Conservation (phyloP, 2,329 filamentous ascomycete genomes). For the Xylariaceae sp. region DNA sequence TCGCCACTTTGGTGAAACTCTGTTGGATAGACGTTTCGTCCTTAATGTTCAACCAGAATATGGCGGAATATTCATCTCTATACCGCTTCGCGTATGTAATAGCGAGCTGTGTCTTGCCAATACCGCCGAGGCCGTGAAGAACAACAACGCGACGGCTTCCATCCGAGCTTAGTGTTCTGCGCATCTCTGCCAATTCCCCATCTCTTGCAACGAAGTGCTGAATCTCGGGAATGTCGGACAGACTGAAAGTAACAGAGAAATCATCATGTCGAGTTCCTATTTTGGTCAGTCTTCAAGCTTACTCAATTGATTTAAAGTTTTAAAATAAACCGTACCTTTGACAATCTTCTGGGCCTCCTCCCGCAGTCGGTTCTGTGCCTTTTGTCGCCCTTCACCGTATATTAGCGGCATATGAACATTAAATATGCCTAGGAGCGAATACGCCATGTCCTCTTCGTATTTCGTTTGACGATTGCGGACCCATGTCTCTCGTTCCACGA, state of each 20-base stretch:
- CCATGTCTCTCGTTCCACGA: constrained; percentile 26
- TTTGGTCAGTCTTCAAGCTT: constrained; percentile 22
- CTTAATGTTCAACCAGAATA: constrained; percentile 31
- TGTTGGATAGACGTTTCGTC: constrained; percentile 22
- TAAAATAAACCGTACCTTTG: constrained; percentile 17
- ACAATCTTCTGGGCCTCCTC: constrained; percentile 23
- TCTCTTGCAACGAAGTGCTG: constrained; percentile 43
- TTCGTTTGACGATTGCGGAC: no score
- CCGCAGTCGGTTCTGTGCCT: constrained; percentile 22
- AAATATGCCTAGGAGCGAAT: no score
- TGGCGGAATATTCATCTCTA: constrained; percentile 21
- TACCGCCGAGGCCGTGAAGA: no score
- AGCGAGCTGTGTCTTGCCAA: no score
- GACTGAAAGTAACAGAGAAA: constrained; percentile 40
- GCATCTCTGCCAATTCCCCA: constrained; percentile 42
- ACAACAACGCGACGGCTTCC: constrained; percentile 31
- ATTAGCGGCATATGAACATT: no score
- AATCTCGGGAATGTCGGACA: constrained; percentile 36
- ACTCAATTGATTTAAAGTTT: background rate
- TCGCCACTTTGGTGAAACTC: constrained; percentile 26
- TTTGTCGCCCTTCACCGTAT: no score
- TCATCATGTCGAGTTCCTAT: constrained; percentile 34
- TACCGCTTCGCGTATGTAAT: constrained; percentile 27
- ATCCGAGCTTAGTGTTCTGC: constrained; percentile 35
- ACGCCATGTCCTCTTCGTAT: no score